Conservation (phyloP, 2,329 filamentous ascomycete species). For the Drechslerella stenobrocha region DNA sequence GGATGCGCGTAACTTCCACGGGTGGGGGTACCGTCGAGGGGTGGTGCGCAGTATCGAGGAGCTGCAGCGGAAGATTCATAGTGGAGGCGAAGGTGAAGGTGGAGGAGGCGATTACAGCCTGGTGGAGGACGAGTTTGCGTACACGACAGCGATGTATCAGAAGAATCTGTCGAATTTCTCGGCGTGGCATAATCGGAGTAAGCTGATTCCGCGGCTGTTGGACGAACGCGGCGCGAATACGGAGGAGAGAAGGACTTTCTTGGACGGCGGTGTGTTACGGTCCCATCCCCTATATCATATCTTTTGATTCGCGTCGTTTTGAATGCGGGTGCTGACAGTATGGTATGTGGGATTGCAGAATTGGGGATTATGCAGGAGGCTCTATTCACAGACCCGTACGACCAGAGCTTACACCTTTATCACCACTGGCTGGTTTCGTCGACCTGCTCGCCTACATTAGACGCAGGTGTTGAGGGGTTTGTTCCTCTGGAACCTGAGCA, state of each 20-base stretch:
- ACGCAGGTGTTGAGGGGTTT: constrained; percentile 61
- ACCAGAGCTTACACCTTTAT: constrained; percentile 97
- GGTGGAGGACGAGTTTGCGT: constrained; percentile 79
- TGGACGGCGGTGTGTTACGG: constrained; percentile 67
- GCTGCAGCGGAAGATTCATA: constrained; percentile 53
- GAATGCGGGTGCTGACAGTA: neutral
- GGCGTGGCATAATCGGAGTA: constrained; percentile 89
- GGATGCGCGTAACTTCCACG: constrained; percentile 92
- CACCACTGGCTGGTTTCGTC: constrained; percentile 70
- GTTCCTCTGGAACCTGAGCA: constrained; percentile 65
- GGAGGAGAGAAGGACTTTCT: constrained; percentile 66
- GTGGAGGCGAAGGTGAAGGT: constrained; percentile 37
- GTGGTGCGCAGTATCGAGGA: constrained; percentile 77
- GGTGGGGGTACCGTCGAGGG: constrained; percentile 85
- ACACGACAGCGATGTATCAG: constrained; percentile 85
- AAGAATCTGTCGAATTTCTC: constrained; percentile 92
- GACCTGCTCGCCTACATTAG: constrained; percentile 64
- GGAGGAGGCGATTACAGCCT: constrained; percentile 60
- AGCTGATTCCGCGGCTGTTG: constrained; percentile 76
- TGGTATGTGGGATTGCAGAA: constrained; percentile 60
- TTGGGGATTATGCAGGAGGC: constrained; percentile 74
- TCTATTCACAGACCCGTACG: constrained; percentile 84
- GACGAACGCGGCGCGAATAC: constrained; percentile 69
- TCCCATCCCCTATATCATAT: constrained; percentile 2
- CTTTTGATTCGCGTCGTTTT: neutral